These are phyloP conservation scores for Athelia psychrophila DNA, from an alignment of 1,284 basidiomycete species.

Conservation along the genomic window DNA sequence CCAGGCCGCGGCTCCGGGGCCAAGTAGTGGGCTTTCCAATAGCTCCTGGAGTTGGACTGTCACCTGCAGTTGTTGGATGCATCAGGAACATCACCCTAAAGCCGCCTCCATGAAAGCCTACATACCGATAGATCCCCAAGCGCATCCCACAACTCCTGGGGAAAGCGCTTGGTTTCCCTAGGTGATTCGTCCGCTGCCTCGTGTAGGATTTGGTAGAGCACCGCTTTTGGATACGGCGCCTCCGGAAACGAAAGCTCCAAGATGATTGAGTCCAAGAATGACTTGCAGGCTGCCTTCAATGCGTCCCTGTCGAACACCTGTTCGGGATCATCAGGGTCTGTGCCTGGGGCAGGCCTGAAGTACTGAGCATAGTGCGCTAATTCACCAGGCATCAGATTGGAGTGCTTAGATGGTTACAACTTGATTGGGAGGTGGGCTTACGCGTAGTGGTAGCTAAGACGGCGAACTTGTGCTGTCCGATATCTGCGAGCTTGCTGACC, in stretches of 20 bases:
- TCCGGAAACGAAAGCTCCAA: slow-evolving; percentile 74
- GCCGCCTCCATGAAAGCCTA: background rate
- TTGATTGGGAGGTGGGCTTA: slow-evolving; percentile 32
- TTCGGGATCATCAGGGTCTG: slow-evolving; percentile 38
- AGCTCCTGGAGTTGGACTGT: slow-evolving; percentile 61
- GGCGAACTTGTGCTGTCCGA: slow-evolving; percentile 60
- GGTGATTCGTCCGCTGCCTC: slow-evolving; percentile 70
- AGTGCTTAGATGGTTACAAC: slow-evolving; percentile 4
- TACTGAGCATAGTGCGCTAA: slow-evolving; percentile 65
- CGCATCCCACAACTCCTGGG: slow-evolving; percentile 73
- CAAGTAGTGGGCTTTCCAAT: slow-evolving; percentile 55
- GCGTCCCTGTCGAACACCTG: slow-evolving; percentile 60
- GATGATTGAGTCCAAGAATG: slow-evolving; percentile 77
- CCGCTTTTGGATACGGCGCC: slow-evolving; percentile 57
- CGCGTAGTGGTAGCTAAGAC: slow-evolving; percentile 62
- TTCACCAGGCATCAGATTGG: slow-evolving; percentile 13
- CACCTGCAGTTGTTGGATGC: slow-evolving; percentile 37
- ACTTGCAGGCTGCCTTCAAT: slow-evolving; percentile 59
- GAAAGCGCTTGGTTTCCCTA: slow-evolving; percentile 66
- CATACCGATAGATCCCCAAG: slow-evolving; percentile 73
- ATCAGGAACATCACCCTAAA: no score
- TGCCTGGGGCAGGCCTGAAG: slow-evolving; percentile 49
- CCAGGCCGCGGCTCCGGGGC: slow-evolving; percentile 47
- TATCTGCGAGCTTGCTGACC: slow-evolving; percentile 52
- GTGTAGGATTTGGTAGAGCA: slow-evolving; percentile 62